Evolutionary conservation across 108 stramenopile species (phyloP), one percentile per base, ranked within the genome.

Genomic region (Skeletonema grethae): DNA sequence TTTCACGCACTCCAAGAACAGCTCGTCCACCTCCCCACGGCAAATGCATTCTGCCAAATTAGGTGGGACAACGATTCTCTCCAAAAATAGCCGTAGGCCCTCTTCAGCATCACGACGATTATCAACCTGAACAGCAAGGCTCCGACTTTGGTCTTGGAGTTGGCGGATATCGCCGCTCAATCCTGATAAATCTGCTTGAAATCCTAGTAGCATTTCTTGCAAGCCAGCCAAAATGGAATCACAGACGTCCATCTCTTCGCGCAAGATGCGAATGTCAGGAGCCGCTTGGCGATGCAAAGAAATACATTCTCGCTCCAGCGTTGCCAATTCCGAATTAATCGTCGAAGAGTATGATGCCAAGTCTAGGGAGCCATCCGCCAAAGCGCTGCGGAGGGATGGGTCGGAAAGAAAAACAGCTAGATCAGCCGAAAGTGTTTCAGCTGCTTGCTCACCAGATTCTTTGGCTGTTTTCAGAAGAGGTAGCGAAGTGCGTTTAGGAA

Each of bases 121-220:
- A 32, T 89, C 68, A 4, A 99, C 85, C 62, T 97, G 89, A 9
- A 92, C 73, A 1, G 86, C 95, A 75, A 98, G 82, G n/a, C 87
- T 82, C 35, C 92, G 71, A 7, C 88, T 87, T 57, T 98, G 97
- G 36, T 97, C 95, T 85, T 98, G 98, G 16, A 99, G 82, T 39
- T 93, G 85, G 43, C 90, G 88, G 73, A 99, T 99, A 63, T 99
- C 99, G 7, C 90, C 95, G 36, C 89, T 91, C 61, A 99, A 90
- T 25, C 96, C 97, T 36, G 97, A 98, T 32, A 99, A 82, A 76
- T 99, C 98, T 2, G 97, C 97, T 75, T 99, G 98, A 75, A 99
- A 99, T 7, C 98, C 97, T 41, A 97, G 85, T 22, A 99, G 79
- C 96, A 98, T 94, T 85, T 96, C 95, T 67, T 98, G 97, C 88